phyloP scores from a whole-genome alignment of 139 green algal genomes.

The Gonium pectorale region DNA sequence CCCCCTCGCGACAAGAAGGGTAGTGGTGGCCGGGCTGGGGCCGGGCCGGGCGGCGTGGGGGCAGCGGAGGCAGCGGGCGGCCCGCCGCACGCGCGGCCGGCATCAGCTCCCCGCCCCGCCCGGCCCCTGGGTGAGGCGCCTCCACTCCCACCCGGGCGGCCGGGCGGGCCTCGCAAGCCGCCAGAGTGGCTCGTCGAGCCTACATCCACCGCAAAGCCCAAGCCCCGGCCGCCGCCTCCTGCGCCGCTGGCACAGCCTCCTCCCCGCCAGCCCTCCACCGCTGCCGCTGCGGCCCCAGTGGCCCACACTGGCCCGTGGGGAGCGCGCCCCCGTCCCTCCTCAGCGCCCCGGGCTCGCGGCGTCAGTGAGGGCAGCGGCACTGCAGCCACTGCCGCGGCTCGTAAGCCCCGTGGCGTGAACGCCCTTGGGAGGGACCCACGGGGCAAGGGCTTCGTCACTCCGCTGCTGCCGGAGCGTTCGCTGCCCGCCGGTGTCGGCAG shows the following conservation, averaged over 20 bases:
- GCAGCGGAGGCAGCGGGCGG: background rate
- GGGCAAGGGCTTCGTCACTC: background rate
- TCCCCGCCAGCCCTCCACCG: background rate
- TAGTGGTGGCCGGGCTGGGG: no score
- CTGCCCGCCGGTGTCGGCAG: background rate
- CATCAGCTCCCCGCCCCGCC: background rate
- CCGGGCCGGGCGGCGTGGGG: background rate
- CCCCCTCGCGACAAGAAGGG: no score
- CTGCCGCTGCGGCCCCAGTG: background rate
- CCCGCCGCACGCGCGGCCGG: background rate
- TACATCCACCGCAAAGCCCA: no score
- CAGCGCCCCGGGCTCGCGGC: background rate
- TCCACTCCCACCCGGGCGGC: background rate
- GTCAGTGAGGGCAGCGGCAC: background rate
- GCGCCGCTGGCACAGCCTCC: no score
- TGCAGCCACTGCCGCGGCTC: background rate
- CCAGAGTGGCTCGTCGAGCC: no score
- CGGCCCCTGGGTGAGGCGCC: background rate
- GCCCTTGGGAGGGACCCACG: background rate
- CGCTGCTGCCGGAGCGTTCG: background rate
- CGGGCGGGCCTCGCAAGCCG: no score
- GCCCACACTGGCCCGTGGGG: background rate
- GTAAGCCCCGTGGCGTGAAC: background rate
- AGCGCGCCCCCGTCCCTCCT: background rate
- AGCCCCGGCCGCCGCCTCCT: no score